Evolutionary conservation across 108 stramenopile genomes (phyloP), one percentile per base, ranked within the genome.

Genomic region (Fistulifera solaris): DNA sequence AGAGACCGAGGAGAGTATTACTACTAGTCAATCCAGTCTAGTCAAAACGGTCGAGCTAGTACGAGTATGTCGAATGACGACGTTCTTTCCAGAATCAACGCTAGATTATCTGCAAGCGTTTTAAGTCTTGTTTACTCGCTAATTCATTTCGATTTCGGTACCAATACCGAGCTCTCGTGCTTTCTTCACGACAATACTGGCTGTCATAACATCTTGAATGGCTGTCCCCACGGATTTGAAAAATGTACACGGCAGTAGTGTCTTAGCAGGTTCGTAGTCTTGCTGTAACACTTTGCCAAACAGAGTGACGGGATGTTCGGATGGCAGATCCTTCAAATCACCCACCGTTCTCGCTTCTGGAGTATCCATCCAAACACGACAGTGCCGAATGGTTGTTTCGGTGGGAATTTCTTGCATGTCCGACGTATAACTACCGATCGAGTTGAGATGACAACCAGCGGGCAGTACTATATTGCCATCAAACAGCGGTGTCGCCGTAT

Each of bases 171-270:
- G 38, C 44, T 77, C 54, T 22, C 48, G 40, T 8, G 76, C 71
- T 48, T 49, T 48, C 19, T 65, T 19, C 4, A 77, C 59, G 18
- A 77, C 71, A n/a, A 49, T 23, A 18, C 52, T 19, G 5, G 83
- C 88, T n/a, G 83, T 80, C 18, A 85, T 43, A 14, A 89, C 69
- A 68, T 89, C 87, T 50, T 85, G 83, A 64, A 83, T 85, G 16
- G 81, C 78, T 14, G 81, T 83, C 10, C 87, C 87, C 24, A 78
- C 76, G 18, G 77, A 69, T 51, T 89, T 89, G 67, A 59, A 89
- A 43, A 89, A 80, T 1, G 83, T 83, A 22, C 75, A 81, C 40
- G 80, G 76, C 1, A 53, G 58, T 13, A 3, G 27, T 18, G 24
- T 26, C 41, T 54, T 54, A 11, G 64, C 66, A 62, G 45, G 13